phyloP scores from a whole-genome alignment of 768 basidiomycete genomes.

The Coprinopsis strossmayeri region DNA sequence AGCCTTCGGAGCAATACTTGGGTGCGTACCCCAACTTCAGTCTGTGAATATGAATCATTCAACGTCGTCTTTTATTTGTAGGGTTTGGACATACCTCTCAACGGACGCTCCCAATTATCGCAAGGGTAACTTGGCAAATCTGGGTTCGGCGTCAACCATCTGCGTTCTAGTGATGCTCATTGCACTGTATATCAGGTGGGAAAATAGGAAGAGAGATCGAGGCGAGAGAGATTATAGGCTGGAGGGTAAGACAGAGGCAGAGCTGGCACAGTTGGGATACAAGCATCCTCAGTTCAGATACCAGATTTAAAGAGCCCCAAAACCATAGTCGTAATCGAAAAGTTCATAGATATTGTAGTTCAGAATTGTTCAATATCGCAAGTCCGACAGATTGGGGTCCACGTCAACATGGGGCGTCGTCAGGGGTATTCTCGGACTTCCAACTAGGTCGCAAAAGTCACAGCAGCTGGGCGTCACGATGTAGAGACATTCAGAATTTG shows the following conservation, averaged over 20 bases:
- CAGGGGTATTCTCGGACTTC: too few species aligned
- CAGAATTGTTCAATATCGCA: too few species aligned
- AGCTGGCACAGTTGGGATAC: constrained; percentile 34
- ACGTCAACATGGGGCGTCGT: too few species aligned
- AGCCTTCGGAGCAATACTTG: constrained; percentile 37
- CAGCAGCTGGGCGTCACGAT: too few species aligned
- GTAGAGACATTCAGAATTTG: too few species aligned
- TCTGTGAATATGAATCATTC: background rate
- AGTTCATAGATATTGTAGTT: too few species aligned
- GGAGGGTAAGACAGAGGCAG: constrained; percentile 26
- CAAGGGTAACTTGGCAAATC: constrained; percentile 37
- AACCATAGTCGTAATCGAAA: too few species aligned
- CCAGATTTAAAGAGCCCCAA: constrained; percentile 26
- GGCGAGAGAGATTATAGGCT: constrained; percentile 35
- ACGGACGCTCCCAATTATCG: constrained; percentile 37
- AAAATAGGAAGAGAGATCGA: constrained; percentile 34
- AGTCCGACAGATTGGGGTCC: too few species aligned
- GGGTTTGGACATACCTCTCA: constrained; percentile 42
- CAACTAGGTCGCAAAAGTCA: too few species aligned
- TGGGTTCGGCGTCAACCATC: constrained; percentile 27
- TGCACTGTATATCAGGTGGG: constrained; percentile 30
- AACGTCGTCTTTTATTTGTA: too few species aligned
- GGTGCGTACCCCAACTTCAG: constrained; percentile 20
- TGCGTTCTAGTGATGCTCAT: constrained; percentile 23
- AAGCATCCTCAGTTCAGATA: constrained; percentile 38